Evolutionary conservation across 139 green algal genomes (phyloP).

Genomic region (Desmodesmus armatus): DNA sequence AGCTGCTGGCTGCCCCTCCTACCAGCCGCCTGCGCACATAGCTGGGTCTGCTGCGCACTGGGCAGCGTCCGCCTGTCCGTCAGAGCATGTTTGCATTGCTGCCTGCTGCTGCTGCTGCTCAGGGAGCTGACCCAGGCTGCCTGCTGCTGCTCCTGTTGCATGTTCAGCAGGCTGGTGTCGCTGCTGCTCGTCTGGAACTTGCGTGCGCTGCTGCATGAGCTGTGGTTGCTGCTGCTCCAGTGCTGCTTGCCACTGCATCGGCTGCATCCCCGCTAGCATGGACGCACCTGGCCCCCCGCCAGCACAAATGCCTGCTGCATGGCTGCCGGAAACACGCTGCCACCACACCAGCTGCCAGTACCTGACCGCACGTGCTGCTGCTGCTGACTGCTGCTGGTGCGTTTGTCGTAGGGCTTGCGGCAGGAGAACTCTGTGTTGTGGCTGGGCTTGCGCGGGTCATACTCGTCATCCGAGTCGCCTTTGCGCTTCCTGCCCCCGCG

Average conservation of each 20-base stretch:
- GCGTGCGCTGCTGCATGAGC: not conserved
- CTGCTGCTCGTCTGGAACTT: not conserved
- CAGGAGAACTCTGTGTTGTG: constrained; percentile 18
- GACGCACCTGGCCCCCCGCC: not conserved
- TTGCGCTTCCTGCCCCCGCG: constrained; percentile 11
- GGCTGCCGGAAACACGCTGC: not conserved
- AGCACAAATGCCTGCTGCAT: constrained; percentile 27
- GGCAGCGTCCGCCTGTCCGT: no score
- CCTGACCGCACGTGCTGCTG: constrained; percentile 7
- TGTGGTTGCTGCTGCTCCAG: not conserved
- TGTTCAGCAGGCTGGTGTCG: not conserved
- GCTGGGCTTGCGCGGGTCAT: constrained; percentile 15
- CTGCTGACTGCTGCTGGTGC: constrained; percentile 18
- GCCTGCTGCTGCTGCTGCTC: not conserved
- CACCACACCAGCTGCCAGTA: not conserved
- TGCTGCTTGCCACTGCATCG: constrained; percentile 21
- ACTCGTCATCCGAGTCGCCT: constrained; percentile 38
- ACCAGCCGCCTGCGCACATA: no score
- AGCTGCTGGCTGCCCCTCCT: no score
- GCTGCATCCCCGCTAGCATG: not conserved
- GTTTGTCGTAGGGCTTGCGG: constrained; percentile 13
- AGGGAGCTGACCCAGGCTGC: not conserved
- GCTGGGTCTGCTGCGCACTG: no score
- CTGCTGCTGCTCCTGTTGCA: not conserved
- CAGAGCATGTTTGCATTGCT: not conserved